phyloP scores from a whole-genome alignment of 2,329 filamentous ascomycete species.

The Calonectria multiphialidica region DNA sequence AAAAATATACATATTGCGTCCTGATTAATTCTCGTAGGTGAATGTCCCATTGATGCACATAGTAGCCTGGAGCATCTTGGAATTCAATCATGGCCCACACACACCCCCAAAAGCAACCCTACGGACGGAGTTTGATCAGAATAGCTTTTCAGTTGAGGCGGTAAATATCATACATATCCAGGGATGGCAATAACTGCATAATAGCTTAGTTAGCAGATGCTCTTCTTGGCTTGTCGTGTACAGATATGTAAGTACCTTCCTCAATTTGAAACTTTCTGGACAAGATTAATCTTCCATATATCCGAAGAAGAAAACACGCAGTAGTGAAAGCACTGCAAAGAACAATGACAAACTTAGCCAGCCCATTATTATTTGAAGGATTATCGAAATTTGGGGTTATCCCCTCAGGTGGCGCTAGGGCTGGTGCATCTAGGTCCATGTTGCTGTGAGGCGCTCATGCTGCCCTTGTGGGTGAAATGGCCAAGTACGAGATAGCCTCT shows the following conservation, averaged over 20 bases:
- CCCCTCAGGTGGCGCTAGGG: not conserved
- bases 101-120: constrained; percentile 1
- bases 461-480: not conserved
- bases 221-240: not conserved
- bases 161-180: not conserved
- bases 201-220: not conserved
- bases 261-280: not conserved
- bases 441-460: not conserved
- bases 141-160: not conserved
- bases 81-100: not conserved
- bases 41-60: not conserved
- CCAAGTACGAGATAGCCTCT: not conserved
- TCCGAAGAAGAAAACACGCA: not conserved
- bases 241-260: not conserved
- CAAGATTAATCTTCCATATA: not conserved
- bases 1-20: not conserved
- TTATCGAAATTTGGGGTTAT: not conserved
- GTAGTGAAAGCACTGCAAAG: not conserved
- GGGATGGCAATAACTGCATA: not conserved
- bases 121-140: not conserved
- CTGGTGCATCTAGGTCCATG: not conserved
- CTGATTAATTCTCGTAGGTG: not conserved
- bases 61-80: not conserved
- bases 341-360: not conserved
- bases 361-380: not conserved